Evolutionary conservation across 2,329 filamentous ascomycete species (phyloP), one percentile per base, ranked within the genome.

Genomic region (Hypomyces perniciosus): DNA sequence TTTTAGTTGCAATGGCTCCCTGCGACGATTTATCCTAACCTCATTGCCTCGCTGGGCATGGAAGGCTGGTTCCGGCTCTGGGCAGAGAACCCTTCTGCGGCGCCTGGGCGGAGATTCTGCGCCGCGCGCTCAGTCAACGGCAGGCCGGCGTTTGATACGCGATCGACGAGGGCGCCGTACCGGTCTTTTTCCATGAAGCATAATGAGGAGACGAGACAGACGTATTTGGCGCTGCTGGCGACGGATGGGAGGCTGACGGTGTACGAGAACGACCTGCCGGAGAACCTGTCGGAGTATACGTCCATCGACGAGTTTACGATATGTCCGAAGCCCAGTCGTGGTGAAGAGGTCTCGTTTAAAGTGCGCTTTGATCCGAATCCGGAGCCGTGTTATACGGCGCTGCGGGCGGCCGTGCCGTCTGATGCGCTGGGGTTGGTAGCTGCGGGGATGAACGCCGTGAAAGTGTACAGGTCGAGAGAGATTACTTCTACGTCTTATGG

Each of bases 21-120:
- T 1, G 88, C 90, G 0, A 92, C 88, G 56, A 84, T 93, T 53
- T 93, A 93, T 59, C 90, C 82, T 35, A 84, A 93, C 64, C 81
- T 95, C 61, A 76, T 97, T 59, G 91, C 86, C 51, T 95, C 88
- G 48, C 86, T 96, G 53, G 90, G 88, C 56, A 87, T 92, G 62
- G 92, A 96, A 62, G 89, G 92, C 62, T 85, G 85, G 67, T 90
- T 95, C 74, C 89, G 90, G 65, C 78, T 97, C 57, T 97, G 92
- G 92, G 85, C 88, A 54, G 92, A 96, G 71, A 90, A 96, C 68
- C 84, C 87, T 12, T 86, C 85, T 1, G 86, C 93, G 44, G 78
- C 87, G 1, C 84, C 85, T 1, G 90, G 90, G 31, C 83, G 87
- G 31, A 85, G 91, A 46, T 97, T 96, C 75, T 88, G 85, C 64